These are phyloP conservation scores for Telfairia occidentalis DNA, from an alignment of 331 rosid genomes.

Conservation along the genomic window DNA sequence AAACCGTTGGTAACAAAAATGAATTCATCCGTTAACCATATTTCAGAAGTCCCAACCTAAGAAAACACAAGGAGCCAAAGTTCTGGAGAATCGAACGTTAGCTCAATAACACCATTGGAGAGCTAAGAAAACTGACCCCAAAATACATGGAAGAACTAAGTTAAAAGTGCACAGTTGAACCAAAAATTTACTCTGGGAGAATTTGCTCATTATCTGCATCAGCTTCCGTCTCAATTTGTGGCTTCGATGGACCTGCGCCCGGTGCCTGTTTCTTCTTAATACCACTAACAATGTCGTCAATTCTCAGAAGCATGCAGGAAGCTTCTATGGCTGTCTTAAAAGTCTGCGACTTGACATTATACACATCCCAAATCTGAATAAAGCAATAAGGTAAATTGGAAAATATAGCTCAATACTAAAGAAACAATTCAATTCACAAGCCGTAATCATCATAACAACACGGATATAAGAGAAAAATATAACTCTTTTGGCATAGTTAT, in stretches of 20 bases:
- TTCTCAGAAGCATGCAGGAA: slow-evolving; percentile 92
- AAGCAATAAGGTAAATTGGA: neutral
- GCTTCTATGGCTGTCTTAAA: slow-evolving; percentile 98
- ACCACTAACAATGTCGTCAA: slow-evolving; percentile 94
- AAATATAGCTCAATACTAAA: neutral
- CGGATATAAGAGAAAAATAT: neutral
- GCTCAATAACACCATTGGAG: neutral
- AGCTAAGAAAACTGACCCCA: neutral
- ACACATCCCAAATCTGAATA: slow-evolving; percentile 91
- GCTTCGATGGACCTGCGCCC: slow-evolving; percentile 61
- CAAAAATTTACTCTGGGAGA: slow-evolving; percentile 52
- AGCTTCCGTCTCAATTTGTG: slow-evolving; percentile 74
- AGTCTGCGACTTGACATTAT: slow-evolving; percentile 91
- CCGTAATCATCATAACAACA: neutral
- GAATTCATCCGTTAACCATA: neutral
- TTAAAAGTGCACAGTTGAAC: neutral
- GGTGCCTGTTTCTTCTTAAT: slow-evolving; percentile 88
- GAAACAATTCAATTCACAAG: neutral
- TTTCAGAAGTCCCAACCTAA: neutral
- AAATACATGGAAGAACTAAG: neutral
- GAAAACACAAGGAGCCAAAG: neutral
- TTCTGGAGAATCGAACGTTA: neutral
- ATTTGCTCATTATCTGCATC: slow-evolving; percentile 94
- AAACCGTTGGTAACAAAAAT: neutral
- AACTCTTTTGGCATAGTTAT: neutral